Conservation (phyloP, 306 rosid genomes). For the Alnus rubra region DNA sequence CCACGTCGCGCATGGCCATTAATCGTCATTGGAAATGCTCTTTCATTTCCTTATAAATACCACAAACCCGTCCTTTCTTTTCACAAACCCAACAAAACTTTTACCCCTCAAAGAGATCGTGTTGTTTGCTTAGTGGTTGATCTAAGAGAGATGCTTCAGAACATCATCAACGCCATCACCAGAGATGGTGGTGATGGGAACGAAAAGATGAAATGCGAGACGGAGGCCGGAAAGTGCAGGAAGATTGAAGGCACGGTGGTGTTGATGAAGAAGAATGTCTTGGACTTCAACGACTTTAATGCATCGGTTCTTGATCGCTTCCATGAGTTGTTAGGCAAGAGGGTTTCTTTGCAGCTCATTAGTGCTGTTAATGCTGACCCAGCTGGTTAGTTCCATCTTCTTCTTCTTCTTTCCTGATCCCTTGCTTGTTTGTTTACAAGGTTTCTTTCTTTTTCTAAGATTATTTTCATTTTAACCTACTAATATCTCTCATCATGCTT, state of each 20-base stretch:
- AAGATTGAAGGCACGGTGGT: constrained; percentile 60
- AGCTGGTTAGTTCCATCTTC: constrained; percentile 28
- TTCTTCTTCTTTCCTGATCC: too few species aligned
- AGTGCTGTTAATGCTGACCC: constrained; percentile 47
- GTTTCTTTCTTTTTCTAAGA: not conserved
- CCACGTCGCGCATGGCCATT: not conserved
- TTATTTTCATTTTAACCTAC: not conserved
- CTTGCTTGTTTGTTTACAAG: too few species aligned
- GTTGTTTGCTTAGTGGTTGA: not conserved
- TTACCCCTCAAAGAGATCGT: not conserved
- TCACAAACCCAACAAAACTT: not conserved
- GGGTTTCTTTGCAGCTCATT: constrained; percentile 58
- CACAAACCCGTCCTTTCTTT: not conserved
- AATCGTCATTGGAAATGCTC: not conserved
- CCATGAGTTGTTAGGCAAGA: constrained; percentile 58
- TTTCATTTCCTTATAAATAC: not conserved
- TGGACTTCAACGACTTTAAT: constrained; percentile 65
- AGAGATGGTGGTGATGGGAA: not conserved
- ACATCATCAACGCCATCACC: constrained; percentile 2
- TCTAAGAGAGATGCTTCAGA: constrained; percentile 24
- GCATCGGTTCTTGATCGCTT: constrained; percentile 56
- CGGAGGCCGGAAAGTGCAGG: not conserved
- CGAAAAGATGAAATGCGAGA: too few species aligned
- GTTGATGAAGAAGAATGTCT: constrained; percentile 72
- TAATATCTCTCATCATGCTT: too few species aligned